Percentiles rank a stretch among this genome's conserved stretches.
phyloP scores from a whole-genome alignment of 441 rosid genomes.

The Daphne laureola region DNA sequence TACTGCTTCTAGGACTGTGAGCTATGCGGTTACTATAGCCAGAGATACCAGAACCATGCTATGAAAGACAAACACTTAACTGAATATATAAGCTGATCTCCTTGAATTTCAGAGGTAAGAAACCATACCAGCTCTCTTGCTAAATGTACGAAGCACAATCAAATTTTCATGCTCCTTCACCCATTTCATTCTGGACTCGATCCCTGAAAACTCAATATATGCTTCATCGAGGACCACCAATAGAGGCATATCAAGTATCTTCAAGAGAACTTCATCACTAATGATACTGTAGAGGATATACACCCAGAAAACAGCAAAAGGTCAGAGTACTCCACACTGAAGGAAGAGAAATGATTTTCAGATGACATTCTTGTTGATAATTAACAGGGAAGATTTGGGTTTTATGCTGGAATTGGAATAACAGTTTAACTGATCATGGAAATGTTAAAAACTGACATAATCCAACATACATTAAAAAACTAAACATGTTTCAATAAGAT shows the following conservation, averaged over 20 bases:
- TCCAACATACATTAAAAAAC: no score
- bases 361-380: no score
- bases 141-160: constrained; percentile 87
- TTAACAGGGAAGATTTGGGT: no score
- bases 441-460: no score
- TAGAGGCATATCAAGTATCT: constrained; percentile 73
- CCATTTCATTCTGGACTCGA: constrained; percentile 84
- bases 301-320: neutral
- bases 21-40: no score
- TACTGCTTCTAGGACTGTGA: no score
- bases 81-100: neutral
- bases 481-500: no score
- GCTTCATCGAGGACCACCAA: constrained; percentile 96
- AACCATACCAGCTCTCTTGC: constrained; percentile 89
- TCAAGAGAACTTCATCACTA: constrained; percentile 70
- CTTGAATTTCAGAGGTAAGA: constrained; percentile 1
- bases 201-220: constrained; percentile 82
- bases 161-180: constrained; percentile 86
- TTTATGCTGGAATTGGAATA: no score
- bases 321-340: neutral
- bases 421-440: no score
- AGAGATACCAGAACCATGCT: neutral
- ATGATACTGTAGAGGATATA: constrained; percentile 41
- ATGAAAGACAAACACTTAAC: constrained; percentile 4
- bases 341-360: neutral